Percentiles rank a stretch among this genome's conserved stretches.
phyloP scores from a whole-genome alignment of 441 rosid genomes.

The Croton setiger region DNA sequence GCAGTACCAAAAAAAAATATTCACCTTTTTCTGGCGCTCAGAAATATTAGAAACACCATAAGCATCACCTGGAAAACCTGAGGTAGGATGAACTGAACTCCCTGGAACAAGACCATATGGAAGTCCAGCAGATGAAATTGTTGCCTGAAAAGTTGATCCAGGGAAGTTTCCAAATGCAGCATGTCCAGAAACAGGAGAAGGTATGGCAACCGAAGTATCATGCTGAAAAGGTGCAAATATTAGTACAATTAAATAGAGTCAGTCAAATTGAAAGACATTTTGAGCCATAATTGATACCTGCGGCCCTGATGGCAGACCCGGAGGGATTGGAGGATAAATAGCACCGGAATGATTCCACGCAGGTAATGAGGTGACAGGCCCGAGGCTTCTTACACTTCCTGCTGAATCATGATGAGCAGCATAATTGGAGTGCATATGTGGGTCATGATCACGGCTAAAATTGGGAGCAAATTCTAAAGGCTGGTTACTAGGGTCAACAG shows the following conservation, averaged over 20 bases:
- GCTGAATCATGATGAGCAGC: slow-evolving; percentile 42
- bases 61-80: slow-evolving; percentile 65
- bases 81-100: slow-evolving; percentile 49
- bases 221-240: slow-evolving; percentile 46
- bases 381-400: slow-evolving; percentile 36
- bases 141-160: slow-evolving; percentile 58
- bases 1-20: slow-evolving; percentile 13
- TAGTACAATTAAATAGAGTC: slow-evolving; percentile 14
- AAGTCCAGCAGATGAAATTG: slow-evolving; percentile 48
- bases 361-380: slow-evolving; percentile 34
- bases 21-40: slow-evolving; percentile 89
- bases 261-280: slow-evolving; percentile 14
- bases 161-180: slow-evolving; percentile 66
- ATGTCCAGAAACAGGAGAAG: slow-evolving; percentile 61
- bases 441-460: slow-evolving; percentile 47
- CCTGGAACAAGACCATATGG: slow-evolving; percentile 57
- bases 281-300: slow-evolving; percentile 46
- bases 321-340: slow-evolving; percentile 57
- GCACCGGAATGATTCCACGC: slow-evolving; percentile 64
- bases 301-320: slow-evolving; percentile 48
- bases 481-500: slow-evolving; percentile 52
- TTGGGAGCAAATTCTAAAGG: slow-evolving; percentile 69
- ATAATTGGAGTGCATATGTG: slow-evolving; percentile 48
- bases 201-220: slow-evolving; percentile 49
- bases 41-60: slow-evolving; percentile 59